Conservation (phyloP, 108 stramenopile species). For the Mediolabrus comicus region DNA sequence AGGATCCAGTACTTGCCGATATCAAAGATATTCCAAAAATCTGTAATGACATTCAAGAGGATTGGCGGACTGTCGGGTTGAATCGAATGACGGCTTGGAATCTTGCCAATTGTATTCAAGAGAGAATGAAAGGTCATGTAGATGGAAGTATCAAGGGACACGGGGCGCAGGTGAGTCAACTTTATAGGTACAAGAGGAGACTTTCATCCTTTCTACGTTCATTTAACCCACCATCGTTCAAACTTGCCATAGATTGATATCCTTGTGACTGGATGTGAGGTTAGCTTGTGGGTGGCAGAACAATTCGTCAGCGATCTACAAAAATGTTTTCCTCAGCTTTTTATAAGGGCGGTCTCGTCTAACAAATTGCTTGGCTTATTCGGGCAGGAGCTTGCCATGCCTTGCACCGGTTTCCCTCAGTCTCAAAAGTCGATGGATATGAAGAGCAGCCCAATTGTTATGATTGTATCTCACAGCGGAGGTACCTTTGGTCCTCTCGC, state of each 20-base stretch:
- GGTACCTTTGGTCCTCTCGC: slow-evolving; percentile 52
- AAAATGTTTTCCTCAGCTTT: slow-evolving; percentile 51
- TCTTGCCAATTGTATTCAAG: slow-evolving; percentile 42
- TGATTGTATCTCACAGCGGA: slow-evolving; percentile 47
- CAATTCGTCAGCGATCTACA: slow-evolving; percentile 61
- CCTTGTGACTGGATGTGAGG: slow-evolving; percentile 61
- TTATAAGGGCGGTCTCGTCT: slow-evolving; percentile 42
- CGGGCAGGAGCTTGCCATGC: slow-evolving; percentile 51
- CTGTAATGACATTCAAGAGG: slow-evolving; percentile 38
- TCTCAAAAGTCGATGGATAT: slow-evolving; percentile 43
- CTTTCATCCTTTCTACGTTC: too few species aligned
- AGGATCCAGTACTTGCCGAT: slow-evolving; percentile 42
- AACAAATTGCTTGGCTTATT: slow-evolving; percentile 66
- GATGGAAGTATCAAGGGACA: slow-evolving; percentile 36
- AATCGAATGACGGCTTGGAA: slow-evolving; percentile 58
- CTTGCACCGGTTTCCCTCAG: slow-evolving; percentile 41
- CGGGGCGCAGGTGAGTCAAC: slow-evolving; percentile 20
- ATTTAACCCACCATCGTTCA: too few species aligned
- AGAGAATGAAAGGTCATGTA: slow-evolving; percentile 32
- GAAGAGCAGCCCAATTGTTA: slow-evolving; percentile 48
- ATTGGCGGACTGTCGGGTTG: slow-evolving; percentile 41
- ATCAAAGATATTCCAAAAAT: slow-evolving; percentile 46
- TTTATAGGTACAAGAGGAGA: not conserved
- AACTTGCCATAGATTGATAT: slow-evolving; percentile 56
- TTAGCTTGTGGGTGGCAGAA: slow-evolving; percentile 62